Conservation (phyloP, 2,329 filamentous ascomycete species). For the Hymenoscyphus salicellus region DNA sequence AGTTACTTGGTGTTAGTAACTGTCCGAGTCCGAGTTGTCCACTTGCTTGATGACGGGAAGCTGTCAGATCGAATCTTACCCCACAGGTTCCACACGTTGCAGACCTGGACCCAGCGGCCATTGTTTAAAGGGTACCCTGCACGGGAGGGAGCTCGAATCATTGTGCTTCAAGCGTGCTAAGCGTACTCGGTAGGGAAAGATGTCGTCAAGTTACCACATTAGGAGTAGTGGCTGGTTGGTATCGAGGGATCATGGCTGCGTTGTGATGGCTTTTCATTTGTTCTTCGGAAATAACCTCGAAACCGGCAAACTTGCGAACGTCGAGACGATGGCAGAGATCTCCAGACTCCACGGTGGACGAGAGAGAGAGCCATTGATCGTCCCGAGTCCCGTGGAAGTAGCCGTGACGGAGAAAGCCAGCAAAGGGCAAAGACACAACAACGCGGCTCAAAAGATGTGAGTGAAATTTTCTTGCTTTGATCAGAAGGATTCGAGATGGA, state of each 20-base stretch:
- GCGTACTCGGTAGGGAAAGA: neutral
- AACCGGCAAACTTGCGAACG: constrained; percentile 6
- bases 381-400: neutral
- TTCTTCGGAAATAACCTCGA: neutral
- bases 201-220: neutral
- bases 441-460: neutral
- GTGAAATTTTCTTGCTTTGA: neutral
- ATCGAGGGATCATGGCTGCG: neutral
- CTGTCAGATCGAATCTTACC: constrained; percentile 6
- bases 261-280: neutral
- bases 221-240: neutral
- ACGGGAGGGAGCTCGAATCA: neutral
- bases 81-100: constrained; percentile 7
- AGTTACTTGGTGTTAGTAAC: neutral
- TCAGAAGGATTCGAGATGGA: neutral
- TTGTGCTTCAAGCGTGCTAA: neutral
- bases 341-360: neutral
- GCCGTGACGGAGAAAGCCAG: neutral
- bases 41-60: neutral
- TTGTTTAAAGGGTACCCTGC: neutral
- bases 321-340: constrained; percentile 1
- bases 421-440: neutral
- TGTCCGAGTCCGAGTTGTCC: neutral
- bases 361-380: neutral
- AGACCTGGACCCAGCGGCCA: constrained; percentile 3